phyloP scores from a whole-genome alignment of 768 basidiomycete genomes.

The Hysterangium stoloniferum region DNA sequence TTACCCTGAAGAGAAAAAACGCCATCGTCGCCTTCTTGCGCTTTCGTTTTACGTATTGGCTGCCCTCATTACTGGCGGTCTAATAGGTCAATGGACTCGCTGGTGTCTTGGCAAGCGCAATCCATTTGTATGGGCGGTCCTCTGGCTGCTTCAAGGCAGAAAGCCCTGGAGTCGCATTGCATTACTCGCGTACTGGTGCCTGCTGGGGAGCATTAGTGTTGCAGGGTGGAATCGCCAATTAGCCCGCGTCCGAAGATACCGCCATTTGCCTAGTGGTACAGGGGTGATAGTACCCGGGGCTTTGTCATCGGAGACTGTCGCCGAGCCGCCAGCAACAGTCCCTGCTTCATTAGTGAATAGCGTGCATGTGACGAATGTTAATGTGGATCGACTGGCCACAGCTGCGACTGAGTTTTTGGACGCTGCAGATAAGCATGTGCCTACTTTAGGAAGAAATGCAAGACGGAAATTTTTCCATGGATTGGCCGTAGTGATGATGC shows the following conservation, averaged over 20 bases:
- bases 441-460: constrained; percentile 83
- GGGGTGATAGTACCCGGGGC: constrained; percentile 24
- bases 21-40: constrained; percentile 77
- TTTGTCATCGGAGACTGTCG: constrained; percentile 17
- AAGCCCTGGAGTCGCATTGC: constrained; percentile 72
- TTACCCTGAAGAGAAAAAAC: constrained; percentile 73
- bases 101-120: constrained; percentile 77
- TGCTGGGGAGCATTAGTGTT: constrained; percentile 73
- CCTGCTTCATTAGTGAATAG: constrained; percentile 27
- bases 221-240: constrained; percentile 94
- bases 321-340: background rate
- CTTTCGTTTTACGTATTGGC: constrained; percentile 76
- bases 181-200: constrained; percentile 80
- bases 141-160: constrained; percentile 69
- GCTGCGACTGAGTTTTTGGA: constrained; percentile 56
- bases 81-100: constrained; percentile 89
- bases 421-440: constrained; percentile 84
- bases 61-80: constrained; percentile 65
- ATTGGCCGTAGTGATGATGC: constrained; percentile 91
- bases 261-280: constrained; percentile 33
- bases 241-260: constrained; percentile 62
- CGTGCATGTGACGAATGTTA: constrained; percentile 43
- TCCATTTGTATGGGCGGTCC: constrained; percentile 81
- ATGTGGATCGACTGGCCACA: constrained; percentile 8
- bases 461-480: constrained; percentile 96